These are phyloP conservation scores for Hypoxylon fuscum DNA, from an alignment of 495 filamentous ascomycete species.

Conservation along the genomic window DNA sequence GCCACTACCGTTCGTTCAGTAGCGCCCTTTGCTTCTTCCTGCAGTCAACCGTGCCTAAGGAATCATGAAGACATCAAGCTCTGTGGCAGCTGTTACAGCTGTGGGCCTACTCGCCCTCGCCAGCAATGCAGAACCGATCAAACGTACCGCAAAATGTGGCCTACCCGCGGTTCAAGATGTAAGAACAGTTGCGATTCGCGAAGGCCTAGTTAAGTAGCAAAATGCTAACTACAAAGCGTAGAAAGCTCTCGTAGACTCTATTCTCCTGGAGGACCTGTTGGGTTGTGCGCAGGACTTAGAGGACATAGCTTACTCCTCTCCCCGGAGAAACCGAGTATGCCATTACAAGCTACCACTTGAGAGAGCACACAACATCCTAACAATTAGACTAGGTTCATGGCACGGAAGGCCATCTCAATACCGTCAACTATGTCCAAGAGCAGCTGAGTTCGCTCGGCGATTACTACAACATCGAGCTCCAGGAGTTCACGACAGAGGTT, in stretches of 20 bases:
- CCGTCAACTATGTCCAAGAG: constrained; percentile 68
- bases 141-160: constrained; percentile 7
- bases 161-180: constrained; percentile 38
- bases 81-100: constrained; percentile 23
- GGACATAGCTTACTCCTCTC: constrained; percentile 48
- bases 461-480: constrained; percentile 70
- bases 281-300: constrained; percentile 56
- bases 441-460: constrained; percentile 53
- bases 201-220: neutral
- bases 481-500: constrained; percentile 60
- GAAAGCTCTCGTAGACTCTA: constrained; percentile 34
- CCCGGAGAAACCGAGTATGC: constrained; percentile 40
- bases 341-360: too few relatives aligned
- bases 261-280: constrained; percentile 47
- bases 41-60: neutral
- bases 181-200: neutral
- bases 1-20: neutral
- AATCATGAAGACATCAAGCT: constrained; percentile 27
- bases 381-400: constrained; percentile 74
- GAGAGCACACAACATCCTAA: too few relatives aligned
- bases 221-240: constrained; percentile 15
- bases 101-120: constrained; percentile 24
- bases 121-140: constrained; percentile 34
- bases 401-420: constrained; percentile 67
- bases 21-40: neutral